These are phyloP conservation scores for Hypoxylon sp. DNA, from an alignment of 2,329 filamentous ascomycete species.

Conservation along the genomic window DNA sequence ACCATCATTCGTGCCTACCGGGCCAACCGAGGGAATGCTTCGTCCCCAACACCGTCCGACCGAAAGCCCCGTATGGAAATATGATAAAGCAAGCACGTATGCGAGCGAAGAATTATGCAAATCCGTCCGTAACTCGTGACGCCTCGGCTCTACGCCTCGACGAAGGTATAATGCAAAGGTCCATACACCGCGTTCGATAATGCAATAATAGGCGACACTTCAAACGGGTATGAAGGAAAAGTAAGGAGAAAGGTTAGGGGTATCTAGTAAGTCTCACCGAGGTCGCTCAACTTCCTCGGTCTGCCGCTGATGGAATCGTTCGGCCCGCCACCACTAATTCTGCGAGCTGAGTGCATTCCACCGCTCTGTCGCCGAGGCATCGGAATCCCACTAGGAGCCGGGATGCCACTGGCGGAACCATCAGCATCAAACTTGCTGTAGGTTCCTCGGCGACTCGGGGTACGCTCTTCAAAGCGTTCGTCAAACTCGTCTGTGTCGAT, in stretches of 20 bases:
- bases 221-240: conserved; percentile 44
- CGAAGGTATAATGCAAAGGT: conserved; percentile 42
- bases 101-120: conserved; percentile 46
- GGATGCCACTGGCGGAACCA: conserved; percentile 58
- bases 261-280: conserved; percentile 69
- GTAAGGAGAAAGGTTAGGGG: conserved; percentile 42
- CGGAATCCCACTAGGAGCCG: conserved; percentile 63
- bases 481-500: conserved; percentile 68
- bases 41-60: conserved; percentile 34
- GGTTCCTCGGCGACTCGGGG: conserved; percentile 69
- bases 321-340: conserved; percentile 57
- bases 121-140: conserved; percentile 53
- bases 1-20: conserved; percentile 39
- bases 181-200: conserved; percentile 17
- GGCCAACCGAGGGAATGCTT: conserved; percentile 37
- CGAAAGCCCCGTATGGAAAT: conserved; percentile 29
- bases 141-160: conserved; percentile 47
- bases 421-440: conserved; percentile 66
- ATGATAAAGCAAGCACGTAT: conserved; percentile 41
- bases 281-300: conserved; percentile 62
- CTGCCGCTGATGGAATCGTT: conserved; percentile 49
- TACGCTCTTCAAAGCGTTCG: conserved; percentile 59
- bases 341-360: conserved; percentile 56
- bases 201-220: conserved; percentile 25
- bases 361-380: conserved; percentile 65